Evolutionary conservation across 768 basidiomycete species (phyloP), one percentile per base, ranked within the genome.

Genomic region (Rhizopogon vinicolor): DNA sequence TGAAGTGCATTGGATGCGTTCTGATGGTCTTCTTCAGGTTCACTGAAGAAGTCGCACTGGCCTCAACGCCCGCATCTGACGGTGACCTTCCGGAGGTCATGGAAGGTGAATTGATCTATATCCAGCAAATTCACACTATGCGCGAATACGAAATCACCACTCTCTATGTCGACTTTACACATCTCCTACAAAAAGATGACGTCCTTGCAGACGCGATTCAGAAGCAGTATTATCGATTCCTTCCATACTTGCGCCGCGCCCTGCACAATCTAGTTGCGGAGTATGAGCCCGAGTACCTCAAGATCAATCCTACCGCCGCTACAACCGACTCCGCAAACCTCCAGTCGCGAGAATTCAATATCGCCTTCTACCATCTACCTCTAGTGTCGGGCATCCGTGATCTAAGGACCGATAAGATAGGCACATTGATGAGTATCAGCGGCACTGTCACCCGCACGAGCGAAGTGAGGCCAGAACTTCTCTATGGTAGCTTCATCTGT

Each of bases 361-460:
- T 98, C 53, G 95, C 96, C 3, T 98, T 99, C 68, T 95, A 98
- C 72, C 89, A 93, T 63, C 79, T 99, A 9, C 93, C 94, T 10
- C 77, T 99, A 39, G 91, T 95, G 13, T 93, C 91, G 44, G 93
- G 94, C 5, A 99, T 99, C 54, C 89, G 97, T 14, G 92, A 96
- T 62, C 76, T 99, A 33, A 80, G 89, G 63, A 98, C 94, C 43
- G 92, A 93, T 61, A 89, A 89, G 70, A 97, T 98, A 56, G 97
- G 97, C 18, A 91, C 89, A 2, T 76, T 99, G 56, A 88, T 95
- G 83, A 88, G 89, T 65, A 96, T 99, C 72, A 91, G 90, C 61
- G 97, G 97, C 14, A 99, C 97, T 0, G 96, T 98, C 39, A 98
- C 97, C 1, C 82, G 97, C 51, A 99, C 97, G 3, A 94, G 91